These are phyloP conservation scores for Durotheca rogersii DNA, from an alignment of 495 filamentous ascomycete species.

Conservation along the genomic window DNA sequence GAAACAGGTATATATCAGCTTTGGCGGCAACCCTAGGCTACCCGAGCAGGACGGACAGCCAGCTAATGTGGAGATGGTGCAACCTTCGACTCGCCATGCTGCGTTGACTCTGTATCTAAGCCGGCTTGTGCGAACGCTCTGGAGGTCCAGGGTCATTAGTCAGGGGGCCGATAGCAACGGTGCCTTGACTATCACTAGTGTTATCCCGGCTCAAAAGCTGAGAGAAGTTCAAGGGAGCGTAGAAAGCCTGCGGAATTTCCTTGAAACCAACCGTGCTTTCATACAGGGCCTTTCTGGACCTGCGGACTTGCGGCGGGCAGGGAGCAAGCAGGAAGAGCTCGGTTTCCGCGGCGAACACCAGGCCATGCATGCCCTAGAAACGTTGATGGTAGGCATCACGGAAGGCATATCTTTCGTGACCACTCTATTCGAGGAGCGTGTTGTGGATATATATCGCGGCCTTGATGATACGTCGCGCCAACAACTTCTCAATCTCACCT, in stretches of 20 bases:
- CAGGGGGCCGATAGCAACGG: conserved; percentile 51
- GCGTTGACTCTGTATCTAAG: conserved; percentile 85
- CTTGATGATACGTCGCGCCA: conserved; percentile 68
- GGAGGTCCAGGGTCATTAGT: conserved; percentile 63
- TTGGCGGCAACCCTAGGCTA: conserved; percentile 76
- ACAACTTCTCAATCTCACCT: conserved; percentile 74
- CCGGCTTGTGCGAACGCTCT: conserved; percentile 79
- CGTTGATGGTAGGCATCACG: conserved; percentile 79
- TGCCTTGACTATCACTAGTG: conserved; percentile 59
- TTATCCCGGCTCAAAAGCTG: conserved; percentile 64
- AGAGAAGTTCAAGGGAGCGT: conserved; percentile 76
- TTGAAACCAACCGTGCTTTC: conserved; percentile 78
- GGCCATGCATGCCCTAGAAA: conserved; percentile 79
- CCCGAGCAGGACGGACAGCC: conserved; percentile 70
- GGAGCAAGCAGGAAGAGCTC: conserved; percentile 82
- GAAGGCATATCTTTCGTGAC: conserved; percentile 95
- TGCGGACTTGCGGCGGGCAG: conserved; percentile 67
- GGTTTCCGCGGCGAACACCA: conserved; percentile 91
- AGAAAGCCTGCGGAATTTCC: conserved; percentile 72
- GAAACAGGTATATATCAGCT: conserved; percentile 82
- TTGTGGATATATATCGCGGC: conserved; percentile 82
- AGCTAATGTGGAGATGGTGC: conserved; percentile 70
- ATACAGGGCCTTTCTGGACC: conserved; percentile 91
- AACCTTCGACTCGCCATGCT: conserved; percentile 83
- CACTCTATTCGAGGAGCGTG: conserved; percentile 88